Evolutionary conservation across 2,329 filamentous ascomycete genomes (phyloP).

Genomic region (Colletotrichum salicis): DNA sequence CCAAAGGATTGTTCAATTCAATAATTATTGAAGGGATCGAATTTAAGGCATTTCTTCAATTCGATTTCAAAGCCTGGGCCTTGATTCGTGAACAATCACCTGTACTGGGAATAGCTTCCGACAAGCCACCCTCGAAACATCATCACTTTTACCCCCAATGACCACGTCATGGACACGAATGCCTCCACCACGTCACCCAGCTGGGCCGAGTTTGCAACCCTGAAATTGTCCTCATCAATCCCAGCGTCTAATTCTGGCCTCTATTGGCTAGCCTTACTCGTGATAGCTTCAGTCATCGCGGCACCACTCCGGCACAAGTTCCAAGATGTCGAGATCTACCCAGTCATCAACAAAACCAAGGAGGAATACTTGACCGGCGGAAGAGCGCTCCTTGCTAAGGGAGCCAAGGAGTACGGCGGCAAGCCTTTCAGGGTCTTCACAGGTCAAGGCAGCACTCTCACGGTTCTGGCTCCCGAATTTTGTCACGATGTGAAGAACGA

Average conservation of each 20-base stretch:
- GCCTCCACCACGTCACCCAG: not conserved
- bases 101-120: not conserved
- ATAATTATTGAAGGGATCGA: no score
- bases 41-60: no score
- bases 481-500: constrained; percentile 19
- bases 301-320: constrained; percentile 1
- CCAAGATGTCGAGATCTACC: constrained; percentile 8
- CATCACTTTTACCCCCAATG: not conserved
- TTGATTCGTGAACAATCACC: not conserved
- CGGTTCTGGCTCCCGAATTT: constrained; percentile 6
- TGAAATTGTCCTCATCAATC: not conserved
- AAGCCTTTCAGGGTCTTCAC: constrained; percentile 23
- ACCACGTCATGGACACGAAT: constrained; percentile 3
- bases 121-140: not conserved
- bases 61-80: no score
- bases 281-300: not conserved
- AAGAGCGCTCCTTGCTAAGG: constrained; percentile 9
- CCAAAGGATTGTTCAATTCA: no score
- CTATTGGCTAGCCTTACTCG: constrained; percentile 1
- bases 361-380: constrained; percentile 17
- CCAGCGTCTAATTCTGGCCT: not conserved
- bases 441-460: constrained; percentile 13
- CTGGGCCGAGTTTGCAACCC: not conserved
- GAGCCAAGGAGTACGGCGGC: constrained; percentile 10
- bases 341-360: constrained; percentile 16